Base-by-base conservation (phyloP, 495 filamentous ascomycete genomes). In the Hyaloscypha hepaticicola region DNA sequence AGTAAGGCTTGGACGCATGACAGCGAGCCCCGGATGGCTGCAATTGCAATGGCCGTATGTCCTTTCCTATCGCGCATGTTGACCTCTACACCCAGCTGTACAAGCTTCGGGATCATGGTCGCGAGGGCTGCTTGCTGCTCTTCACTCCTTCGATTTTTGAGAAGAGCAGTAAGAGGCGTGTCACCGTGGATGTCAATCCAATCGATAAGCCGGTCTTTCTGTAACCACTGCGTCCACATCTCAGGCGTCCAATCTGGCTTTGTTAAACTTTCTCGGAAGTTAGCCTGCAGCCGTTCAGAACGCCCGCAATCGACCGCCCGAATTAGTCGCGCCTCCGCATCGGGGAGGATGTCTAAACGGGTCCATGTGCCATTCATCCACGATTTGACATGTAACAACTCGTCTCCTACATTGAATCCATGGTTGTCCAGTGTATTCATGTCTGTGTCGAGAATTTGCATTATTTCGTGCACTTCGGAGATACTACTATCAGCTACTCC, bases 131-230 rank as follows among this genome's bases (percentile, higher is more conserved):
- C 51, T 57, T 64, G n/a, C 22, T 64, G 29, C 8, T 57, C 52
- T 31, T 64, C 52, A 16, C 52, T 56, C 52, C 53, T 64, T 52
- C 21, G 45, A 51, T 52, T 61, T 31, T 64, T 64, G 16, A 64
- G 29, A 55, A 64, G 61, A 49, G 53, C 51, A 49, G 34, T 64
- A 28, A 64, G 61, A 64, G 61, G 61, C 21, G 61, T 64, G 53
- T 64, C 53, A 31, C 61, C 52, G 45, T 55, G 51, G 33, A 28
- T 64, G 25, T 64, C 61, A 41, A 64, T 64, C 52, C 52, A 41
- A 48, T 49, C 41, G 24, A 64, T 45, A 22, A 64, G 52, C n/a
- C 49, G 5, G 60, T 28, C 31, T 25, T 51, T 41, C 45, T 61
- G 31, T 25, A 61, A 29, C 59, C 59, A 61, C 38, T 61, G 9